Evolutionary conservation across 495 filamentous ascomycete species (phyloP).

Genomic region (Aspergillus diversus): DNA sequence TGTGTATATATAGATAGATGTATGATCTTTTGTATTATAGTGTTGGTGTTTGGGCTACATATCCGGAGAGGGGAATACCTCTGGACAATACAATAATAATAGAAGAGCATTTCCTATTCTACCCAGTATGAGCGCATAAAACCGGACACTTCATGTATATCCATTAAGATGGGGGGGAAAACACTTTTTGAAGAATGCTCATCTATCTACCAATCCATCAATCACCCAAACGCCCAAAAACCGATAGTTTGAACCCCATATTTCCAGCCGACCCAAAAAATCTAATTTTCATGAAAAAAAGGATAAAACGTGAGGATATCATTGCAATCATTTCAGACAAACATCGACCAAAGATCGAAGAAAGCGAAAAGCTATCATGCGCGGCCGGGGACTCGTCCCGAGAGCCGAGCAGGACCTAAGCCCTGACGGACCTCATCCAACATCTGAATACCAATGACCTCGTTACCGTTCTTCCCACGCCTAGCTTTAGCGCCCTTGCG

Average conservation of each 20-base stretch:
- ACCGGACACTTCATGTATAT: neutral
- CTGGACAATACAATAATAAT: no score
- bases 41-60: neutral
- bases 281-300: slow-evolving; percentile 13
- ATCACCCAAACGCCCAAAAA: slow-evolving; percentile 17
- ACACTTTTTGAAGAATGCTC: slow-evolving; percentile 11
- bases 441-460: slow-evolving; percentile 80
- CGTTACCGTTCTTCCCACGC: slow-evolving; percentile 79
- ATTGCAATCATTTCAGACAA: slow-evolving; percentile 22
- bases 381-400: slow-evolving; percentile 35
- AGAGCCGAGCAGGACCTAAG: slow-evolving; percentile 68
- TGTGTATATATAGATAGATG: slow-evolving; percentile 18
- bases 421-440: slow-evolving; percentile 87
- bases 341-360: neutral
- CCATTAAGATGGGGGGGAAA: neutral
- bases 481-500: slow-evolving; percentile 54
- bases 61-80: no score
- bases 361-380: slow-evolving; percentile 19
- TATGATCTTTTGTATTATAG: slow-evolving; percentile 8
- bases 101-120: no score
- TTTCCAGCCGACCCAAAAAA: slow-evolving; percentile 2
- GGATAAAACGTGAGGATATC: slow-evolving; percentile 22
- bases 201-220: slow-evolving; percentile 19
- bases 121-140: neutral
- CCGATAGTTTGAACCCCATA: neutral